Conservation (phyloP, 805 yeast genomes). For the Sugiyamaella floridensis region DNA sequence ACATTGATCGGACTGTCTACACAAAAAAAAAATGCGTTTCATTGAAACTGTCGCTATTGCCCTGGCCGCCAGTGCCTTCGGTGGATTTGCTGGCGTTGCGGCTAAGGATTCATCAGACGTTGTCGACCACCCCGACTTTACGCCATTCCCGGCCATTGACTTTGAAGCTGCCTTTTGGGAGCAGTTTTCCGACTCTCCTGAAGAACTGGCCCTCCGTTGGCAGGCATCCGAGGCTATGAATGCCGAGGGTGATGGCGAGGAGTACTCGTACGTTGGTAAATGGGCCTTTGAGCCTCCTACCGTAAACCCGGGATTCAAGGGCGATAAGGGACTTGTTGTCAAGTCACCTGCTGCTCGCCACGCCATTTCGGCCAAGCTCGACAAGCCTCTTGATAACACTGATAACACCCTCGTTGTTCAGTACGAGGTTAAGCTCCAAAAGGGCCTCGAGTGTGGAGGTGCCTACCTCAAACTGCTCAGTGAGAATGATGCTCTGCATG, state of each 20-base stretch:
- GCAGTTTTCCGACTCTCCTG: slow-evolving; percentile 44
- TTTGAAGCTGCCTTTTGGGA: slow-evolving; percentile 49
- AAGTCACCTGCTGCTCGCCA: slow-evolving; percentile 72
- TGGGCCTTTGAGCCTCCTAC: slow-evolving; percentile 68
- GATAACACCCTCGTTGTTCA: slow-evolving; percentile 70
- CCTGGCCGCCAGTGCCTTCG: background rate
- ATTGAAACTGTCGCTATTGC: slow-evolving; percentile 1
- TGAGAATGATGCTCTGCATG: slow-evolving; percentile 32
- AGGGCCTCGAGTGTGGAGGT: slow-evolving; percentile 79
- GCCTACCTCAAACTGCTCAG: slow-evolving; percentile 75
- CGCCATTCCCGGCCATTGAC: slow-evolving; percentile 3
- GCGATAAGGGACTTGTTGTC: slow-evolving; percentile 72
- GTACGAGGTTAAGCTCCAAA: slow-evolving; percentile 81
- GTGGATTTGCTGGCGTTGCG: background rate
- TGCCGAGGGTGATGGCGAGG: slow-evolving; percentile 33
- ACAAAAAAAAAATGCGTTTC: background rate
- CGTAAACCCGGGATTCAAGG: slow-evolving; percentile 50
- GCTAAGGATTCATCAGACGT: background rate
- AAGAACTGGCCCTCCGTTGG: slow-evolving; percentile 40
- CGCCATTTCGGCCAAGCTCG: slow-evolving; percentile 65
- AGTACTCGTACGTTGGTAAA: slow-evolving; percentile 57
- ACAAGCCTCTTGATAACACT: slow-evolving; percentile 50
- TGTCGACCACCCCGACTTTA: slow-evolving; percentile 3
- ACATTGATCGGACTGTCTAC: background rate
- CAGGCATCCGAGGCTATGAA: slow-evolving; percentile 45